Conservation (phyloP, 768 basidiomycete genomes). For the Rhodotorula toruloides region DNA sequence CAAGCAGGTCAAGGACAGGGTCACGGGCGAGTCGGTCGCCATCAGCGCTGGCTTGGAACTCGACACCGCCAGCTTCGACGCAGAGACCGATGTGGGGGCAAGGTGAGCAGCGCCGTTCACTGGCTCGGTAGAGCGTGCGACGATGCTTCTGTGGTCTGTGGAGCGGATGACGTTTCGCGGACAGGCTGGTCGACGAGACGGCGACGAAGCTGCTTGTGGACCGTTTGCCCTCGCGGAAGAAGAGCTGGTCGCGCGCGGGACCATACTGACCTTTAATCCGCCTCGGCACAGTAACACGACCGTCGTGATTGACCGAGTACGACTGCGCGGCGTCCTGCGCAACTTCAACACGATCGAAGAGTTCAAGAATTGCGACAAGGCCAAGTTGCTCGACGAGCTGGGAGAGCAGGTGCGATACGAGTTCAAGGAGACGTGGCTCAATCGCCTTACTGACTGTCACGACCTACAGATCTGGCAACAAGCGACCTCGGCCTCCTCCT, state of each 20-base stretch:
- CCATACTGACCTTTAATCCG: no score
- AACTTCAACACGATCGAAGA: conserved; percentile 98
- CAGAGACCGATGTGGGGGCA: background rate
- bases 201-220: no score
- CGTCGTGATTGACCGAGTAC: conserved; percentile 41
- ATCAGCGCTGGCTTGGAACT: conserved; percentile 55
- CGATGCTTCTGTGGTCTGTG: no score
- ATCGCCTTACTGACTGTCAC: conserved; percentile 5
- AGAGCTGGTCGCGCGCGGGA: no score
- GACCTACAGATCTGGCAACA: conserved; percentile 61
- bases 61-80: conserved; percentile 43
- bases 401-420: conserved; percentile 57
- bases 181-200: no score
- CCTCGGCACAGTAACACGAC: background rate
- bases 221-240: no score
- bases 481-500: conserved; percentile 37
- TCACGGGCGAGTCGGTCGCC: conserved; percentile 66
- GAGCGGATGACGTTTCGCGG: no score
- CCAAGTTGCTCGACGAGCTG: conserved; percentile 69
- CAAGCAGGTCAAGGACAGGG: conserved; percentile 66
- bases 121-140: no score
- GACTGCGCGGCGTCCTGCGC: conserved; percentile 66
- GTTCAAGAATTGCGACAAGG: conserved; percentile 84
- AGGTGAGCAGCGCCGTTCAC: background rate
- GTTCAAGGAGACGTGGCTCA: background rate